These are phyloP conservation scores for Ochetophila trinervis DNA, from an alignment of 306 rosid species.

Conservation along the genomic window DNA sequence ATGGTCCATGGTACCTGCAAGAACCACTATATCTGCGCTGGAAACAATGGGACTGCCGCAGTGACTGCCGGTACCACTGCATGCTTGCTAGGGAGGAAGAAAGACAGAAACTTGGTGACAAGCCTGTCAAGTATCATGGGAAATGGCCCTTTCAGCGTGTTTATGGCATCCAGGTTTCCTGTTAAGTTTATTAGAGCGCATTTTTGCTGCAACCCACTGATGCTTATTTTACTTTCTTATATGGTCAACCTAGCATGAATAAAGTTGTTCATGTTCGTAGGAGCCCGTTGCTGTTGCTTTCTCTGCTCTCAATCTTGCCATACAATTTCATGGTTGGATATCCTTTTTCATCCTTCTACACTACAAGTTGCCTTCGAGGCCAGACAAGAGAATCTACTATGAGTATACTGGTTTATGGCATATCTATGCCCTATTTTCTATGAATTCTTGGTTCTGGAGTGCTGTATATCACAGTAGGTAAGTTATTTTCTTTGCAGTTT, in stretches of 20 bases:
- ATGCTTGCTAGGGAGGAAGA: conserved; percentile 87
- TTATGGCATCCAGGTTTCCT: conserved; percentile 87
- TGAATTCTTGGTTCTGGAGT: conserved; percentile 96
- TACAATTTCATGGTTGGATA: conserved; percentile 98
- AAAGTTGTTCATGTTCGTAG: conserved; percentile 40
- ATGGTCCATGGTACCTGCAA: conserved; percentile 98
- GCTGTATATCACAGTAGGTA: conserved; percentile 90
- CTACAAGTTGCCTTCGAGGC: conserved; percentile 75
- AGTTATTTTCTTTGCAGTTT: conserved; percentile 21
- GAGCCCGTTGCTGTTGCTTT: conserved; percentile 93
- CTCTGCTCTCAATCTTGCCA: conserved; percentile 85
- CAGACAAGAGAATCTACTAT: conserved; percentile 66
- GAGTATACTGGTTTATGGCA: conserved; percentile 94
- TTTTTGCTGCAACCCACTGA: conserved; percentile 13
- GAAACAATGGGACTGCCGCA: conserved; percentile 98
- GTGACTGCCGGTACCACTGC: conserved; percentile 90
- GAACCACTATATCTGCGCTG: conserved; percentile 87
- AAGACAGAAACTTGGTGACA: conserved; percentile 65
- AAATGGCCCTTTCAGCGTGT: conserved; percentile 91
- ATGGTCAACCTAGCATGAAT: conserved; percentile 9
- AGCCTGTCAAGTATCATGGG: conserved; percentile 82
- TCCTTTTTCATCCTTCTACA: conserved; percentile 88
- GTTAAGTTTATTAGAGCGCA: conserved; percentile 12
- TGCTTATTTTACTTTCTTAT: conserved; percentile 20
- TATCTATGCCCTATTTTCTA: conserved; percentile 71